Evolutionary conservation across 768 basidiomycete species (phyloP), one percentile per base, ranked within the genome.

Genomic region (Boletus patriciae): DNA sequence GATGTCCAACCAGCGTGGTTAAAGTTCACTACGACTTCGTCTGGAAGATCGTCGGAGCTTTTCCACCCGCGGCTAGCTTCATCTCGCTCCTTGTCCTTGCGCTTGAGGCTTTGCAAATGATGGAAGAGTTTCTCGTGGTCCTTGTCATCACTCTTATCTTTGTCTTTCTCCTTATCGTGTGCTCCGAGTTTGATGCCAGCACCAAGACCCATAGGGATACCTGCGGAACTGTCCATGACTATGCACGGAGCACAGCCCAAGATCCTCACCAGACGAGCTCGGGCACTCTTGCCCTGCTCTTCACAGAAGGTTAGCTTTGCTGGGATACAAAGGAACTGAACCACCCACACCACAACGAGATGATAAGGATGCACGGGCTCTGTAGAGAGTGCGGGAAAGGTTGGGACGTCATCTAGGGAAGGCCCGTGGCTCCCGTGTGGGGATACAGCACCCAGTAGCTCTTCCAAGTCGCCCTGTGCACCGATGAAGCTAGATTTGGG

Each of bases 251-350:
- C 31, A 50, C 6, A n/a, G n/a, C 6, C 19, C 23, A 8, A 21
- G 16, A 38, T 48, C 40, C 58, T 19, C 44, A 85, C 88, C 88
- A n/a, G 84, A 87, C 33, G 81, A 74, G n/a, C 86, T 88, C 7
- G 90, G 90, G 65, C 90, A 92, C 76, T 92, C 90, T 67, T 92
- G 90, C 27, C 89, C 89, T 12, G 79, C 80, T 46, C 80, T 81
- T 74, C 37, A 55, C 76, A 76, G 75, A 60, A 36, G 50, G 48
- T 67, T 33, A 61, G 61, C 50, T 52, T 29, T 18, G 25, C 2
- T 29, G 15, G 19, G 33, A 58, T 45, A 46, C 51, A 57, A 34
- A 36, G 21, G 51, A 45, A 52, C 44, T 8, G 49, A 40, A 43
- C 8, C 13, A 73, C 87, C 71, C 69, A 90, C 89, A 92, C 78